Base-by-base conservation (phyloP, 805 yeast genomes). In the Hermanozyma aechmeae region DNA sequence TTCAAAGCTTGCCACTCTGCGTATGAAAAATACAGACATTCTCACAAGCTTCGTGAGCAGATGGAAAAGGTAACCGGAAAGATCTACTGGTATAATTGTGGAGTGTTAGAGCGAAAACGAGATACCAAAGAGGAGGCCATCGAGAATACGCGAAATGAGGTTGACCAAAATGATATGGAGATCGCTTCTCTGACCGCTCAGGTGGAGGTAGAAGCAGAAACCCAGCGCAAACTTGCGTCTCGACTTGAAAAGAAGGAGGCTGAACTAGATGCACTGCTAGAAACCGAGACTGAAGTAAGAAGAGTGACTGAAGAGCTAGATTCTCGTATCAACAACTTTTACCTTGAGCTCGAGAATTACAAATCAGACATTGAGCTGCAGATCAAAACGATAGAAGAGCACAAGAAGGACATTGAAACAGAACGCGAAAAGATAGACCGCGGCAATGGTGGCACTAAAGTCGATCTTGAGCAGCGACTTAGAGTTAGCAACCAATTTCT, bases 381-480 rank as follows among this genome's bases (percentile, higher is more conserved):
- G 15, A 30, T 35, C 18, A 30, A 26, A 4, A 28, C 36, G 22
- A 26, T 40, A 15, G 25, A 34, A 15, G 20, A 25, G 15, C 43
- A 43, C 16, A 40, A 48, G 15, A 33, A 37, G 5, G 50, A 46
- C 9, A 50, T 60, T 5, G 34, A 32, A 5, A 27, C 26, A 2
- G 75, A 68, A 36, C 60, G 54, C 37, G 41, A 43, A 19, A 50
- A 60, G 38, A 50, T 70, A 11, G 65, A 62, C 19, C 50, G 46
- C 9, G 47, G 57, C 5, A 56, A 58, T 30, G 75, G 73, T 11
- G 72, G 68, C 1, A 55, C 64, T 4, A 61, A 56, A 27, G 65
- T 61, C 16, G 43, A 37, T 10, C 37, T 64, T 20, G 35, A 42
- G 7, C 35, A 40, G 16, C 39, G 42, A 12, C 33, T 51, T 5